phyloP scores from a whole-genome alignment of 148 eudicot genomes.

The Vaccinium darrowii region DNA sequence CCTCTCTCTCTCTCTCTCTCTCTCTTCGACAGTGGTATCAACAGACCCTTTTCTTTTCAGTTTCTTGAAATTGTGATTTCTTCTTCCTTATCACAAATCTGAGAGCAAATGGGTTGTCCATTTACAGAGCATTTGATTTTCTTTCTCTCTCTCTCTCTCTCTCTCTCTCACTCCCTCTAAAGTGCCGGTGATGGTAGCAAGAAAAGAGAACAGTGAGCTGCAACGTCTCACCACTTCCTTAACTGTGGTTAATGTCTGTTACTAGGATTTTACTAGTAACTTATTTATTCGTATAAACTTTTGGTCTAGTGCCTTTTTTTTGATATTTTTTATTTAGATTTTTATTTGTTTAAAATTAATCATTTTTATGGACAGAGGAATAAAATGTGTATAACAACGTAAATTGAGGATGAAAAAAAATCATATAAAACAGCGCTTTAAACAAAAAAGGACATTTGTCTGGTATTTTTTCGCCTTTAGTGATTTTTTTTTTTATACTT shows the following conservation, averaged over 20 bases:
- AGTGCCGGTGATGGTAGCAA: conserved; percentile 3
- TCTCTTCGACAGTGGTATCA: conserved; percentile 12
- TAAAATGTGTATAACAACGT: too few species aligned
- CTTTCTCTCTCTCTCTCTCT: conserved; percentile 14
- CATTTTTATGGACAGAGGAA: too few species aligned
- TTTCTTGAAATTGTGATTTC: conserved; percentile 7
- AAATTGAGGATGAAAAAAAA: too few species aligned
- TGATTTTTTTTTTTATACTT: too few species aligned
- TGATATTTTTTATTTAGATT: too few species aligned
- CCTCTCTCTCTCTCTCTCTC: conserved; percentile 12
- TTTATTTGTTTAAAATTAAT: too few species aligned
- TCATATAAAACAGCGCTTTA: too few species aligned
- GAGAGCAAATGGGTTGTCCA: conserved; percentile 16
- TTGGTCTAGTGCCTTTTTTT: too few species aligned
- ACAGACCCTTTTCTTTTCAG: conserved; percentile 2
- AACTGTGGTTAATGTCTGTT: not conserved
- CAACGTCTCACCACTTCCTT: not conserved
- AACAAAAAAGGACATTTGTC: too few species aligned
- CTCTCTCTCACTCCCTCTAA: not conserved
- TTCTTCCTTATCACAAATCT: conserved; percentile 1
- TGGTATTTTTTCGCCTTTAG: too few species aligned
- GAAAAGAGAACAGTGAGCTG: not conserved
- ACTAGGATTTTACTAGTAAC: too few species aligned
- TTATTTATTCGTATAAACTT: too few species aligned
- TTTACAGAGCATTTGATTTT: conserved; percentile 30